phyloP scores from a whole-genome alignment of 495 filamentous ascomycete genomes.

The Usnea hakonensis region DNA sequence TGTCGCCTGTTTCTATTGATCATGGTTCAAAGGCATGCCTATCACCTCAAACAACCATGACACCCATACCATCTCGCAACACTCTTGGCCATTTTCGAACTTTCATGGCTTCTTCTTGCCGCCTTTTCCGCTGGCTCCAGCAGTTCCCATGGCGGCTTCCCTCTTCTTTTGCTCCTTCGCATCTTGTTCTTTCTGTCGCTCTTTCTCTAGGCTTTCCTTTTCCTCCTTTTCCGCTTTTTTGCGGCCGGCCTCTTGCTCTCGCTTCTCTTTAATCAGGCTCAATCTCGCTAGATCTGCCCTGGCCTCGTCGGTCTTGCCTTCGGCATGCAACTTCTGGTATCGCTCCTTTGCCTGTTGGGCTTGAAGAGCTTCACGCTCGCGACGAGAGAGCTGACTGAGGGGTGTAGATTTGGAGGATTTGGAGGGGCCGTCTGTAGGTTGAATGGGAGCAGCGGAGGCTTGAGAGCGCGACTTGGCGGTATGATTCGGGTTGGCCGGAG shows the following conservation, averaged over 20 bases:
- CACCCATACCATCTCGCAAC: neutral
- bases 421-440: slow-evolving; percentile 31
- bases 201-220: slow-evolving; percentile 52
- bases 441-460: slow-evolving; percentile 40
- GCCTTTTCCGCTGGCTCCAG: slow-evolving; percentile 16
- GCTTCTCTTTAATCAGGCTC: slow-evolving; percentile 69
- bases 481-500: slow-evolving; percentile 88
- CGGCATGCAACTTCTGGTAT: slow-evolving; percentile 89
- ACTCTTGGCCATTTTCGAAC: neutral
- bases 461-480: slow-evolving; percentile 60
- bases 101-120: slow-evolving; percentile 22
- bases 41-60: neutral
- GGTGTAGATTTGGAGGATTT: slow-evolving; percentile 28
- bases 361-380: slow-evolving; percentile 83
- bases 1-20: slow-evolving; percentile 1
- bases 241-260: slow-evolving; percentile 72
- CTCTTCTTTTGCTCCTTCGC: slow-evolving; percentile 35
- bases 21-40: neutral
- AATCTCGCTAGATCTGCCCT: slow-evolving; percentile 84
- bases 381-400: slow-evolving; percentile 58
- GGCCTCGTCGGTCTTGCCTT: slow-evolving; percentile 95
- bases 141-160: slow-evolving; percentile 22
- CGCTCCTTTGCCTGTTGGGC: slow-evolving; percentile 81
- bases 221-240: slow-evolving; percentile 80
- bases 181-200: slow-evolving; percentile 30